phyloP scores from a whole-genome alignment of 2,329 filamentous ascomycete genomes.

The Penicillium sp. region DNA sequence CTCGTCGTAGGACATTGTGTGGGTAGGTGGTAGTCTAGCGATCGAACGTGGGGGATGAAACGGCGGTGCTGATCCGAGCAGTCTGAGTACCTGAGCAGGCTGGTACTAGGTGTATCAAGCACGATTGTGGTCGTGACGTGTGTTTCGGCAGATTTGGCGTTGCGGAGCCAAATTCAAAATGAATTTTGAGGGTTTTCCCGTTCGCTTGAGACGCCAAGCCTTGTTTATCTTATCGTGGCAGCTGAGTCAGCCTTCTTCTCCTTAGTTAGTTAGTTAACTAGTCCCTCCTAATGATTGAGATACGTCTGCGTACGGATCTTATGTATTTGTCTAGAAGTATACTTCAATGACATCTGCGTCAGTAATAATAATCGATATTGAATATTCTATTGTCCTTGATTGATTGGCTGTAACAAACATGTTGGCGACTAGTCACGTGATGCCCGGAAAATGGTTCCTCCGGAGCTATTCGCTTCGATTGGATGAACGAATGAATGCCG shows the following conservation, averaged over 20 bases:
- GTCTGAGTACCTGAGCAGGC: not conserved
- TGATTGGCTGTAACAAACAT: not conserved
- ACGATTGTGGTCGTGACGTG: slow-evolving; percentile 25
- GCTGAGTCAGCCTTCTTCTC: slow-evolving; percentile 33
- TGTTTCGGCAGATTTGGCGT: slow-evolving; percentile 30
- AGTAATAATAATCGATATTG: no score
- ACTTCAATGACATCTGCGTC: no score
- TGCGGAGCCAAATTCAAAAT: slow-evolving; percentile 24
- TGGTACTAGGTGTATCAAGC: not conserved
- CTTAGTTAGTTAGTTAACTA: no score
- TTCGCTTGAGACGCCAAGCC: slow-evolving; percentile 23
- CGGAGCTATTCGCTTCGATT: not conserved
- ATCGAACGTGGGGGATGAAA: slow-evolving; percentile 13
- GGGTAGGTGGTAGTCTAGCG: slow-evolving; percentile 13
- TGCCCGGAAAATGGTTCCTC: not conserved
- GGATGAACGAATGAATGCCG: not conserved
- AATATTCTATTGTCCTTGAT: not conserved
- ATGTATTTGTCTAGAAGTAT: no score
- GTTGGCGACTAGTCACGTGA: not conserved
- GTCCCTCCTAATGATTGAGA: no score
- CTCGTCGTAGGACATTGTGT: slow-evolving; percentile 45
- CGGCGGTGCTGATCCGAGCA: not conserved
- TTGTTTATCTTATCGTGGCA: slow-evolving; percentile 46
- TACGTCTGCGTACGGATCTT: no score
- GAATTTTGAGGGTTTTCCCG: slow-evolving; percentile 47